Conservation (phyloP, 768 basidiomycete species). For the Russula dissimulans region DNA sequence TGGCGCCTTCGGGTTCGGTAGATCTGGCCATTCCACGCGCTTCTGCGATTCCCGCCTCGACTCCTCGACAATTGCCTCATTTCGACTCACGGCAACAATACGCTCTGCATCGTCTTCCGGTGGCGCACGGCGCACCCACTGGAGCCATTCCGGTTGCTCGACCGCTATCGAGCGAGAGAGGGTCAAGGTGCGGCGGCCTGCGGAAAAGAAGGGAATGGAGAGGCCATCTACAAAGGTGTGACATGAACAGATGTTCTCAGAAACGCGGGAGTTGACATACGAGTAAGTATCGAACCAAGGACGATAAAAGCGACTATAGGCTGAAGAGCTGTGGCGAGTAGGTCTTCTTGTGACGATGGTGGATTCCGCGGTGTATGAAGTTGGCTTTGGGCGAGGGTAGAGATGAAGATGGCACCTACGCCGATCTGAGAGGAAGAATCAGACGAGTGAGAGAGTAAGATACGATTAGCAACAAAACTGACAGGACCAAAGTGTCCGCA, state of each 20-base stretch:
- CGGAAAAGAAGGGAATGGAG: conserved; percentile 45
- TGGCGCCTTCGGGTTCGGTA: background rate
- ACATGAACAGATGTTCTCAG: background rate
- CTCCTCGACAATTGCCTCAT: background rate
- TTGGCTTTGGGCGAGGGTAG: conserved; percentile 56
- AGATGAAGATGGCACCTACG: conserved; percentile 85
- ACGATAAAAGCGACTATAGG: conserved; percentile 87
- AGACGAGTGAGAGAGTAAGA: background rate
- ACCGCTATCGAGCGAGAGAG: background rate
- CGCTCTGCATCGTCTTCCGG: background rate
- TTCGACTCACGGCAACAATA: background rate
- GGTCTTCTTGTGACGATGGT: conserved; percentile 58
- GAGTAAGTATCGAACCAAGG: conserved; percentile 74
- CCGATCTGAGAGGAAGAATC: conserved; percentile 57
- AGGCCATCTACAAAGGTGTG: conserved; percentile 31
- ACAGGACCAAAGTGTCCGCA: conserved; percentile 77
- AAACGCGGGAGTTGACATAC: conserved; percentile 30
- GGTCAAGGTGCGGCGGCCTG: conserved; percentile 17
- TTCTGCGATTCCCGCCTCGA: background rate
- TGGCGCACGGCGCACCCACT: conserved; percentile 16
- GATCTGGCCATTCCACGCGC: background rate
- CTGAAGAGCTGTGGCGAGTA: conserved; percentile 63
- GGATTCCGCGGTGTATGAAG: conserved; percentile 51
- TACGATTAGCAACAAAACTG: conserved; percentile 12
- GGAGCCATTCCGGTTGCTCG: conserved; percentile 17